Conservation (phyloP, 768 basidiomycete species). For the Pilatotrama ljubarskyi region DNA sequence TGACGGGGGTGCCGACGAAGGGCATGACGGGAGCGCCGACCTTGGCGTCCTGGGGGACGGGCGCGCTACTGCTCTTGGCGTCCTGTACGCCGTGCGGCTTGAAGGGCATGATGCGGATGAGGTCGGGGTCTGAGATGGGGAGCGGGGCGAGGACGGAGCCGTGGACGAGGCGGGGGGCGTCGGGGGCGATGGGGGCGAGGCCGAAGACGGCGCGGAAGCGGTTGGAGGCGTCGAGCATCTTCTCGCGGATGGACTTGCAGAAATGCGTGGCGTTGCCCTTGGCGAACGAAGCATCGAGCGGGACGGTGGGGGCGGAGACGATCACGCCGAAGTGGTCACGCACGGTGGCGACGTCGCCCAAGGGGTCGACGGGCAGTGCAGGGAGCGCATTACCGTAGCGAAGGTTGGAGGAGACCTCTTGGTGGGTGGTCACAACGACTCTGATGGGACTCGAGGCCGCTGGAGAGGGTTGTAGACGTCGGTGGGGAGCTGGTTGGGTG, state of each 20-base stretch:
- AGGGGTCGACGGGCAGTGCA: constrained; percentile 22
- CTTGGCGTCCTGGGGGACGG: constrained; percentile 2
- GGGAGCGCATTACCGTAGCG: constrained; percentile 41
- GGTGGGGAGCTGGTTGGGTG: not conserved
- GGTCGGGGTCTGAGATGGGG: not conserved
- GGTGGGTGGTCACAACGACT: constrained; percentile 37
- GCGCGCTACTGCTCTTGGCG: not conserved
- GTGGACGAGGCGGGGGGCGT: not conserved
- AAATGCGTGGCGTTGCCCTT: constrained; percentile 24
- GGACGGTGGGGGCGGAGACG: not conserved
- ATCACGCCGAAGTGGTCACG: not conserved
- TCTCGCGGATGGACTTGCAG: constrained; percentile 43
- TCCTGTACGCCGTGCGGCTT: not conserved
- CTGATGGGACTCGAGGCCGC: constrained; percentile 44
- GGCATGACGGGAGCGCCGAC: constrained; percentile 19
- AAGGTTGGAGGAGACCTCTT: constrained; percentile 36
- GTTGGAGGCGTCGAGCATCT: constrained; percentile 54
- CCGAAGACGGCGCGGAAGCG: constrained; percentile 57
- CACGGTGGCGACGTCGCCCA: constrained; percentile 7
- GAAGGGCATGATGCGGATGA: not conserved
- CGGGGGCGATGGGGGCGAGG: constrained; percentile 45
- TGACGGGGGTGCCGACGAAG: constrained; percentile 22
- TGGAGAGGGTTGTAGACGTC: constrained; percentile 24
- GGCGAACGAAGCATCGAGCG: no score
- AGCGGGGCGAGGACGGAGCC: no score